Percentiles rank a stretch among this genome's conserved stretches.
phyloP scores from a whole-genome alignment of 345 rosid species.

The Boechera divaricarpa region DNA sequence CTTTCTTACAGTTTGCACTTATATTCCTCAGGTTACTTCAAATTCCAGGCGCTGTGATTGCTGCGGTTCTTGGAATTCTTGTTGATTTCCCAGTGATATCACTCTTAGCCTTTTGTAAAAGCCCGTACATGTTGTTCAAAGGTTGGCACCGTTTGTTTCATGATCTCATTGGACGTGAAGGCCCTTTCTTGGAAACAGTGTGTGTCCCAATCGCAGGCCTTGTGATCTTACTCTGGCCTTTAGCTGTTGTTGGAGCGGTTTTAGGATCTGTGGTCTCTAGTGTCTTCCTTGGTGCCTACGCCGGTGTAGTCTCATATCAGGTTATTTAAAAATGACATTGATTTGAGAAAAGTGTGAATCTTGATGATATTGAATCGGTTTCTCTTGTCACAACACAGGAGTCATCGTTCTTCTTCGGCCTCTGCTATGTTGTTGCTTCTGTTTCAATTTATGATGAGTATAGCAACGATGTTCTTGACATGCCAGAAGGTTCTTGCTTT shows the following conservation, averaged over 20 bases:
- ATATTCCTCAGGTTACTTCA: conserved; percentile 62
- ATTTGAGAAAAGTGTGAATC: not conserved
- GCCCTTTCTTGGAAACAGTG: conserved; percentile 96
- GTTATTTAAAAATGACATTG: not conserved
- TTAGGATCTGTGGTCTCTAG: conserved; percentile 77
- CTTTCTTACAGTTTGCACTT: conserved; percentile 14
- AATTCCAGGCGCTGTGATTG: conserved; percentile 72
- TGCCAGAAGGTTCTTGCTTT: conserved; percentile 96
- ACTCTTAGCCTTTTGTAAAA: conserved; percentile 71
- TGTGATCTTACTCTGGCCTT: conserved; percentile 93
- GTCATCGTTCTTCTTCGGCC: conserved; percentile 85
- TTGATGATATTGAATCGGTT: conserved; percentile 1
- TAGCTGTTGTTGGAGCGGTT: conserved; percentile 90
- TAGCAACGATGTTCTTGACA: conserved; percentile 88
- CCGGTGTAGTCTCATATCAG: conserved; percentile 80
- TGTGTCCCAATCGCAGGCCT: conserved; percentile 99
- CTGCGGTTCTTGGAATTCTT: conserved; percentile 63
- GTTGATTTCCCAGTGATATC: conserved; percentile 79
- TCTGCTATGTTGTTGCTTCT: conserved; percentile 80
- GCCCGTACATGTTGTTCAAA: conserved; percentile 90
- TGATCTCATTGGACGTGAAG: conserved; percentile 97
- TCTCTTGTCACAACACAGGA: conserved; percentile 50
- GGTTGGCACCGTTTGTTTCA: conserved; percentile 96
- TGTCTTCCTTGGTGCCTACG: conserved; percentile 87
- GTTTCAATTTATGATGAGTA: conserved; percentile 93